phyloP scores from a whole-genome alignment of 495 filamentous ascomycete genomes.

The Beverwykella pulmonaria region DNA sequence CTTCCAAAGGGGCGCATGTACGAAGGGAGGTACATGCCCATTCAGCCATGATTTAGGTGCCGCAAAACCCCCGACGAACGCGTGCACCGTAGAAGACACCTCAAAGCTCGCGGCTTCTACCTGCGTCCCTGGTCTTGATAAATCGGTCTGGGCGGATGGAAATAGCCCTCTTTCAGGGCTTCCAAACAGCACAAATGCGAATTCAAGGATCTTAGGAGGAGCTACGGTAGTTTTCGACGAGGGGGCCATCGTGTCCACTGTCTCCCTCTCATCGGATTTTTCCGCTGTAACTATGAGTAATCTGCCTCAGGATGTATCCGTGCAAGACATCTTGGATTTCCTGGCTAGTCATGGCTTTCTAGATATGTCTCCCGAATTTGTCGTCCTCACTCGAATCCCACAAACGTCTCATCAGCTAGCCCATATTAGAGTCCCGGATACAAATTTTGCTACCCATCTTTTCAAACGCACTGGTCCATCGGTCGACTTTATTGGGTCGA shows the following conservation, averaged over 20 bases:
- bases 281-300: constrained; percentile 16
- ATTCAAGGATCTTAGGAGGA: constrained; percentile 19
- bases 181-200: neutral
- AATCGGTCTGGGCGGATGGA: constrained; percentile 3
- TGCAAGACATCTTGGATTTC: constrained; percentile 2
- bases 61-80: neutral
- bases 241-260: constrained; percentile 1
- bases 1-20: constrained; percentile 12
- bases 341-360: constrained; percentile 2
- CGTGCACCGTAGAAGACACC: neutral
- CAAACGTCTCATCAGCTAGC: constrained; percentile 1
- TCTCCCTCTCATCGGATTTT: constrained; percentile 20
- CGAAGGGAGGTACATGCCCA: constrained; percentile 7
- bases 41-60: constrained; percentile 13
- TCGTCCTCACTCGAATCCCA: constrained; percentile 16
- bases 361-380: neutral
- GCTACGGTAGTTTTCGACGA: constrained; percentile 19
- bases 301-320: constrained; percentile 3
- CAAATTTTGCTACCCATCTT: constrained; percentile 25
- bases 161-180: neutral
- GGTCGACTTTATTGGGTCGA: neutral
- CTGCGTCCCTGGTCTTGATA: neutral
- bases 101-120: neutral
- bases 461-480: neutral
- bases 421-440: constrained; percentile 16